Evolutionary conservation across 2,329 filamentous ascomycete species (phyloP).

Genomic region (Parastagonospora avenae): DNA sequence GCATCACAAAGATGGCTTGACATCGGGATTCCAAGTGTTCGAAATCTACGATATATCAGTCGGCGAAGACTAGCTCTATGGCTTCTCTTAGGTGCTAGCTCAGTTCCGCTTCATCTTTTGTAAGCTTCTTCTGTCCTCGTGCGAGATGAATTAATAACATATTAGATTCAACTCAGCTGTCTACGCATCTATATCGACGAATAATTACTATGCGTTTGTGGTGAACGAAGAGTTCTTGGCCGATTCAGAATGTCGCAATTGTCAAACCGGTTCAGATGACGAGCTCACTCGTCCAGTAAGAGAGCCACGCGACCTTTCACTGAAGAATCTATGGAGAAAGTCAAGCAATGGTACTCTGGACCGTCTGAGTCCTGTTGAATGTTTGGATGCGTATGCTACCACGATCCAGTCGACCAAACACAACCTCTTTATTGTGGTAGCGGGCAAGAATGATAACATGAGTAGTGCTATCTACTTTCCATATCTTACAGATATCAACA

Average conservation of each 20-base stretch:
- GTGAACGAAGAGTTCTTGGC: constrained; percentile 16
- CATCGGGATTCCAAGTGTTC: constrained; percentile 30
- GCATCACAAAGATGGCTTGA: constrained; percentile 44
- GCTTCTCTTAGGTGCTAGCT: neutral
- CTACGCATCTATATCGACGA: constrained; percentile 18
- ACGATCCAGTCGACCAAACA: constrained; percentile 10
- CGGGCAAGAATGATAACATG: constrained; percentile 5
- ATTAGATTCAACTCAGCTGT: constrained; percentile 26
- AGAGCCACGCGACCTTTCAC: no score
- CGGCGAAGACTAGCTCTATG: neutral
- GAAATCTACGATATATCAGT: constrained; percentile 39
- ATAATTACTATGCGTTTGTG: constrained; percentile 15
- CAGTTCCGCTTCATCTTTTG: constrained; percentile 9
- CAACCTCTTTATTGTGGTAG: constrained; percentile 18
- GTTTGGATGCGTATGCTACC: constrained; percentile 21
- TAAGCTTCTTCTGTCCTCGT: no score
- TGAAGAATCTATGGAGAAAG: neutral
- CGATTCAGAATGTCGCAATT: constrained; percentile 9
- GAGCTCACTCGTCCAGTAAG: no score
- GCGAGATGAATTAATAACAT: neutral
- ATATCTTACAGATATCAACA: constrained; percentile 6
- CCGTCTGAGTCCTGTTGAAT: constrained; percentile 8
- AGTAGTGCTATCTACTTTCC: neutral
- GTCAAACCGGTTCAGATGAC: neutral
- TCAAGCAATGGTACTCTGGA: constrained; percentile 2